Base-by-base conservation (phyloP, 192 early-diverging fungal species). In the Rhizophagus clarus region DNA sequence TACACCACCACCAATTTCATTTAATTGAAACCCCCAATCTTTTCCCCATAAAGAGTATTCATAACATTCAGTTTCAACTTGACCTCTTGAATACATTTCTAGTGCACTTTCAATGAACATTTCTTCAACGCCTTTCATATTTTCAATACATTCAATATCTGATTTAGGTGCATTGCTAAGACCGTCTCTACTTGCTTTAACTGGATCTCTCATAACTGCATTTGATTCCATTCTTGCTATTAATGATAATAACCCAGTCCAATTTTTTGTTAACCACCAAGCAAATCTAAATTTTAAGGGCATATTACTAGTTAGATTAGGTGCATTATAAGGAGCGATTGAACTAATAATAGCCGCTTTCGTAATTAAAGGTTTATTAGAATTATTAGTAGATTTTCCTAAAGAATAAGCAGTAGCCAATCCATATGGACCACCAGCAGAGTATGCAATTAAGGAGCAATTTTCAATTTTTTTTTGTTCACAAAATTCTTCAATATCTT, bases 291-390 rank as follows among this genome's bases (percentile, higher is more conserved):
- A 62, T 49, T 75, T 81, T 8, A 9, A 63, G 11, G 72, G 73
- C 80, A 81, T 81, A 7, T 28, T n/a, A 32, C 8, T 14, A 67
- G 71, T 75, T 3, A 37, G 8, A 34, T 60, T 51, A 26, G 80
- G 80, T 6, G 61, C 61, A 31, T 45, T 28, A 69, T 76, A 67
- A 42, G 80, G 80, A 24, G 80, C 72, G 3, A 67, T 60, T 9
- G 73, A 75, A 56, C 80, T 81, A 56, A 81, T 81, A 67, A 76
- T 76, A 26, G 80, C 80, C 6, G 42, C 7, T 42, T 76, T 81
- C 4, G 10, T 66, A 32, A 72, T 42, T 31, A 61, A 24, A 31
- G 73, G 61, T 20, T 40, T 29, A 9, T 34, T 26, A 26, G 29
- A 32, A 47, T 26, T 22, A 40, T 20, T 6, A 28, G 17, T n/a